These are phyloP conservation scores for Vitis vinifera DNA, from an alignment of 164 flowering plant genomes.

Conservation along the genomic window ASM3070453v1 NC_081809.1:20789001-20789500, in stretches of 20 bases:
- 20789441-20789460: conserved; percentile 37
- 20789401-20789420: conserved; percentile 43
- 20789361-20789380: conserved; percentile 39
- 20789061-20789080: conserved; percentile 25
- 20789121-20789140: conserved; percentile 47
- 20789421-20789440: conserved; percentile 18
- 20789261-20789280: conserved; percentile 42
- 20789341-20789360: conserved; percentile 42
- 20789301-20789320: conserved; percentile 50
- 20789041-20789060: conserved; percentile 42
- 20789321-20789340: conserved; percentile 46
- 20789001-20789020: conserved; percentile 34
- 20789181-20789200: conserved; percentile 45
- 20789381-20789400: conserved; percentile 49
- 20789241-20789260: conserved; percentile 38
- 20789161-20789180: conserved; percentile 52
- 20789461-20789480: conserved; percentile 52
- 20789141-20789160: conserved; percentile 31
- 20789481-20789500: conserved; percentile 26
- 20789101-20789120: conserved; percentile 35
- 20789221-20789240: conserved; percentile 44
- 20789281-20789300: conserved; percentile 31
- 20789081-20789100: conserved; percentile 27
- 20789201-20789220: conserved; percentile 28
- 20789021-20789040: conserved; percentile 26